Evolutionary conservation across 2,329 filamentous ascomycete genomes (phyloP), one percentile per base, ranked within the genome.

Genomic region (Biscogniauxia marginata): DNA sequence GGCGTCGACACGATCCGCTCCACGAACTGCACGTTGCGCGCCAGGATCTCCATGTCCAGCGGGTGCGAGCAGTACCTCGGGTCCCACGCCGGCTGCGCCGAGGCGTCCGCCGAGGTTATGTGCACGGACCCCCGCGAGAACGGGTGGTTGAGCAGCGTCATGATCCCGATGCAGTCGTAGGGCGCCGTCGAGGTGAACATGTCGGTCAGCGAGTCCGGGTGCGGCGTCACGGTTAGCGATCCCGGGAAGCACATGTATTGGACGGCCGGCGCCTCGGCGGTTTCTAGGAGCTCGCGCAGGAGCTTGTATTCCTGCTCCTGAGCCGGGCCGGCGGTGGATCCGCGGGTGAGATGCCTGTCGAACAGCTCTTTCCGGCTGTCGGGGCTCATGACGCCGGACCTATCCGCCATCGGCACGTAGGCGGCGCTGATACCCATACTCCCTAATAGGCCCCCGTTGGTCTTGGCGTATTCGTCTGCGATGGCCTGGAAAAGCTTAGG

Each of bases 41-140:
- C 74, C 20, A 83, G 75, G 24, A 67, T 76, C 69, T 84, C 82
- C 49, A 86, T 65, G 63, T 86, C 84, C 22, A 84, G 74, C 4
- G 82, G 78, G 60, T 84, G 71, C 4, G 76, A 76, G 63, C 86
- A 78, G 71, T 78, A 85, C 22, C 77, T 76, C 18, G 82, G 81
- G 58, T 86, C 79, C 63, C 85, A 83, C 5, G 77, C 72, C 0
- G 79, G 77, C 23, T 74, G 67, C 4, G 76, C 74, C 5, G 67
- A 64, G 4, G 75, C 67, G 46, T 79, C 73, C 1, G 73, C 54
- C 3, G 74, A 74, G 9, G 71, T 71, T 57, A 87, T 83, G 71
- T 87, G 86, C 54, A 85, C 79, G 43, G 76, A 75, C 4, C 85
- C 85, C 0, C 84, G 78, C 1, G 81, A 84, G 63, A 84, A 80